Evolutionary conservation across 139 green algal species (phyloP), one percentile per base, ranked within the genome.

Genomic region (Tetraselmis striata): DNA sequence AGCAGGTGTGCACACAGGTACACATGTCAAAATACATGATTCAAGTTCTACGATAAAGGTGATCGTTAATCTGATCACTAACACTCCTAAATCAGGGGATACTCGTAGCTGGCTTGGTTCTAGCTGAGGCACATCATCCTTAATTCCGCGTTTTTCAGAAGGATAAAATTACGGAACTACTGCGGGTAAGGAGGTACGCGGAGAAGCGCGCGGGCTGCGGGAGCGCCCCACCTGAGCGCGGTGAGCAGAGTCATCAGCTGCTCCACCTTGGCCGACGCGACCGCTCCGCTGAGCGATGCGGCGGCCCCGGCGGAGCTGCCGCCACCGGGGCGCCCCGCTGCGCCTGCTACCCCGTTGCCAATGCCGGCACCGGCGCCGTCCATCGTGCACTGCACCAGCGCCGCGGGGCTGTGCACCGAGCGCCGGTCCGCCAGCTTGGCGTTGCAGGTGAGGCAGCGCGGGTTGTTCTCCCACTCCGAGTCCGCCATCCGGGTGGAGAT

Each of bases 221-320:
- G n/a, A n/a, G 5, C 45, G 45, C 18, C 45, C 18, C 18, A 67
- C 2, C 67, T 28, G 0, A 92, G 32, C 0, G 77, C 79, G 1
- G 81, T 58, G n/a, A 93, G 82, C 75, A 92, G 75, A 31, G 81
- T 76, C 30, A 92, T 29, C 58, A 93, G 77, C 59, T 82, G 77
- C 59, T 92, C 85, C 1, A 93, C 45, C 75, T 90, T 87, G 29
- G 76, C 81, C 75, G 59, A 31, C 30, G 28, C 1, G 32, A 26
- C 29, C 28, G 1, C 75, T 11, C 18, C 28, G 32, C 25, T 81
- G 81, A 24, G 77, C 77, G 67, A 28, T 32, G 23, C 32, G 45
- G 29, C 77, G 76, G 75, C 83, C 30, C 59, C 45, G 77, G 45
- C 2, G 45, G 32, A 30, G 31, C 30, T 28, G 29, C 30, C 83